Conservation (phyloP, 2,329 filamentous ascomycete genomes). For the Huntiella bhutanensis region DNA sequence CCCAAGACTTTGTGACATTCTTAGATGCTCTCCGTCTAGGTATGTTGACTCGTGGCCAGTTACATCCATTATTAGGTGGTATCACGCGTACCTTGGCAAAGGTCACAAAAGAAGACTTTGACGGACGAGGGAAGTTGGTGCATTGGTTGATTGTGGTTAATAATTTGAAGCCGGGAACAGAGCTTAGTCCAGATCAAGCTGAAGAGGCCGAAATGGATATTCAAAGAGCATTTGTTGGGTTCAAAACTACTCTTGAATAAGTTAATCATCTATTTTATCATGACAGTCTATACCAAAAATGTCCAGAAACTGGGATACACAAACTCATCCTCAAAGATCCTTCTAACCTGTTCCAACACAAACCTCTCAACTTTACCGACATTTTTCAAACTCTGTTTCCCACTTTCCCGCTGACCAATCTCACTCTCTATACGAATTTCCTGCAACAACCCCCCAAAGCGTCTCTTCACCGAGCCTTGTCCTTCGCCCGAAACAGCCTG, state of each 20-base stretch:
- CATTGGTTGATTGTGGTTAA: conserved; percentile 96
- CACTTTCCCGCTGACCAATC: conserved; percentile 78
- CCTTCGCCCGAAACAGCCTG: conserved; percentile 10
- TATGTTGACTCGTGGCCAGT: conserved; percentile 79
- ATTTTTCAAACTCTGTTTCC: conserved; percentile 92
- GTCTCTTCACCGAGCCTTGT: conserved; percentile 3
- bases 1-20: conserved; percentile 97
- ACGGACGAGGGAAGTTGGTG: conserved; percentile 89
- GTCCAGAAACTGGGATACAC: conserved; percentile 98
- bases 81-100: conserved; percentile 96
- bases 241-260: conserved; percentile 57
- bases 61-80: conserved; percentile 88
- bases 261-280: conserved; percentile 7
- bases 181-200: conserved; percentile 70
- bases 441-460: conserved; percentile 60
- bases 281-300: conserved; percentile 52
- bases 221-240: conserved; percentile 82
- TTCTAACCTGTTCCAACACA: conserved; percentile 83
- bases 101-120: conserved; percentile 87
- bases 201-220: conserved; percentile 85
- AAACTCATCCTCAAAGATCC: conserved; percentile 97
- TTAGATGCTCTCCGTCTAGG: conserved; percentile 86
- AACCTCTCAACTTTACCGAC: conserved; percentile 98
- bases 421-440: conserved; percentile 95
- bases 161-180: conserved; percentile 91